A percentile compares a stretch with the other conserved stretches of the same genome.
Evolutionary conservation across 305 asterid species (phyloP).

Genomic region (Rubia tinctorum): DNA sequence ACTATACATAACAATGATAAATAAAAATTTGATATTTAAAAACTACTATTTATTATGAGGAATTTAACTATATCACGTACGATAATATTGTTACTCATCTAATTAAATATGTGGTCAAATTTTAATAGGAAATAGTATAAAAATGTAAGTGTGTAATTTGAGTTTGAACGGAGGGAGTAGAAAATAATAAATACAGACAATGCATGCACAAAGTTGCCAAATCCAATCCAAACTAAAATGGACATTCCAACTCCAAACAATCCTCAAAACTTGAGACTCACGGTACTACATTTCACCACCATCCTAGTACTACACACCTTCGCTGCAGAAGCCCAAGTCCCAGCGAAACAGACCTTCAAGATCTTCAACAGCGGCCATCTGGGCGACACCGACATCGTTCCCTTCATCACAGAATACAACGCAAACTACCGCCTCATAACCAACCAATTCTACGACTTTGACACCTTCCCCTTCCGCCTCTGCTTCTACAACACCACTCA

Average conservation of each 20-base stretch:
- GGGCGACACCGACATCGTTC: not conserved
- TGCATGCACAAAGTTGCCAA: not conserved
- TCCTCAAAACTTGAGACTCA: conserved; percentile 2
- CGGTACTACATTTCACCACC: not conserved
- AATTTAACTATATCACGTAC: too few relatives aligned
- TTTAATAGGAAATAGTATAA: too few relatives aligned
- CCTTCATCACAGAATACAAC: conserved; percentile 11
- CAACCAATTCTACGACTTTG: conserved; percentile 1
- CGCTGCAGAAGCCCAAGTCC: conserved; percentile 7
- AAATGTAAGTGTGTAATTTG: too few relatives aligned
- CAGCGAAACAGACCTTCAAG: conserved; percentile 16
- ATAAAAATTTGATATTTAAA: too few relatives aligned
- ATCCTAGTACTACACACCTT: not conserved
- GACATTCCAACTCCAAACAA: not conserved
- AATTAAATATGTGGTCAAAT: too few relatives aligned
- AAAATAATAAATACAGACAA: not conserved
- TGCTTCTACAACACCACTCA: conserved; percentile 36
- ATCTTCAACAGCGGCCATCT: conserved; percentile 16
- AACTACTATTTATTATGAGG: too few relatives aligned
- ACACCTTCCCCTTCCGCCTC: conserved; percentile 17
- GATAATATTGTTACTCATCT: too few relatives aligned
- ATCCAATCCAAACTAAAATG: not conserved
- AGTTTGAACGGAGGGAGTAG: too few relatives aligned
- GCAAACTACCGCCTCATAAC: conserved; percentile 16
- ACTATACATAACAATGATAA: too few relatives aligned